phyloP scores from a whole-genome alignment of 208 protist species.

The Acanthamoeba castellanii region DNA sequence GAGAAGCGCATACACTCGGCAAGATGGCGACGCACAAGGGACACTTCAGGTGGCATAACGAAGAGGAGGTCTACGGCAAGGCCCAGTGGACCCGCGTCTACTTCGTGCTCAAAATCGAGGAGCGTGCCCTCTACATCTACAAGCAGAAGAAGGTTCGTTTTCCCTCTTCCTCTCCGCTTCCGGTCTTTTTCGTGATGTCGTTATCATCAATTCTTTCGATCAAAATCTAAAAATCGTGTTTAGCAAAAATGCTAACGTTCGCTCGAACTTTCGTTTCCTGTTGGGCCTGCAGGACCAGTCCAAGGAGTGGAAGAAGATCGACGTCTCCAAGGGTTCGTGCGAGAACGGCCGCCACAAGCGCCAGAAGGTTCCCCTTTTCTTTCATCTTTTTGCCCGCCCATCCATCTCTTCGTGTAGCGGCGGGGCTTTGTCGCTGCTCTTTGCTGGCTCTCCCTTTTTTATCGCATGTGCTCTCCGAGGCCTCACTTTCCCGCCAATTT shows the following conservation, averaged over 20 bases:
- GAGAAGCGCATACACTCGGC: not conserved
- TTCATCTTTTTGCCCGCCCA: too few relatives aligned
- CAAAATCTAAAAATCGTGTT: too few relatives aligned
- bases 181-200: not conserved
- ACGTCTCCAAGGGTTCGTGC: not conserved
- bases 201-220: too few relatives aligned
- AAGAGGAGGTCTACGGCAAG: slow-evolving; percentile 20
- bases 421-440: too few relatives aligned
- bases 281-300: not conserved
- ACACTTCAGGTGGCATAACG: slow-evolving; percentile 34
- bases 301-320: slow-evolving; percentile 41
- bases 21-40: slow-evolving; percentile 22
- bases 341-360: not conserved
- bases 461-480: too few relatives aligned
- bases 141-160: not conserved
- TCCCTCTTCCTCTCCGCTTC: not conserved
- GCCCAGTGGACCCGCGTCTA: slow-evolving; percentile 25
- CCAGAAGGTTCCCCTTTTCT: not conserved
- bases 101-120: not conserved
- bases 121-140: slow-evolving; percentile 31
- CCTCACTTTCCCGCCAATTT: too few relatives aligned
- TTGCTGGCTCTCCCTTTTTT: too few relatives aligned
- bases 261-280: not conserved
- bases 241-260: not conserved
- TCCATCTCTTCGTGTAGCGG: too few relatives aligned